Percentiles rank a stretch among this genome's conserved stretches.
Conservation (phyloP, 306 rosid genomes). For the Pueraria montana region DNA sequence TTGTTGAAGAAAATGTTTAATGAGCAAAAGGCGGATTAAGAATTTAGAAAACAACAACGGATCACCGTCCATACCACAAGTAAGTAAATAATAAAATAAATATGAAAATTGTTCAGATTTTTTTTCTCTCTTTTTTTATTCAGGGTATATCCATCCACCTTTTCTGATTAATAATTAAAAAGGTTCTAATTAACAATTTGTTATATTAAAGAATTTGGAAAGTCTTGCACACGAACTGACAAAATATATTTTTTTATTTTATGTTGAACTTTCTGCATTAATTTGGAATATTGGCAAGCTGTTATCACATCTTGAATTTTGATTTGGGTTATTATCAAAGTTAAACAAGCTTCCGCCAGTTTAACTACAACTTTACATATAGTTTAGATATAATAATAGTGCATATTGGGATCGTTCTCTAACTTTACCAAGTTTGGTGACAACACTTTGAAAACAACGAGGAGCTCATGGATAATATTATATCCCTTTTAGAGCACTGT, state of each 20-base stretch:
- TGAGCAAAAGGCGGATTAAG: neutral
- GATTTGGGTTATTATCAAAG: neutral
- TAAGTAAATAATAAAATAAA: too few species aligned
- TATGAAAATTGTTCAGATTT: too few species aligned
- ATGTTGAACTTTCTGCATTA: neutral
- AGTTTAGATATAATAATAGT: neutral
- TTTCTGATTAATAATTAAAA: too few species aligned
- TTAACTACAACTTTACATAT: neutral
- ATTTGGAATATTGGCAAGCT: conserved; percentile 11
- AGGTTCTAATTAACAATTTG: too few species aligned
- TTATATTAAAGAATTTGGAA: neutral
- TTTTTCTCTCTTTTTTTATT: too few species aligned
- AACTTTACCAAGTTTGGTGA: neutral
- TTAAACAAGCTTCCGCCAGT: neutral
- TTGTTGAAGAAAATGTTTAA: neutral
- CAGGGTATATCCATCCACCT: too few species aligned
- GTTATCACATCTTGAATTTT: neutral
- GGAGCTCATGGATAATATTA: neutral
- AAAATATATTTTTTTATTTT: neutral
- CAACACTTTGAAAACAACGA: conserved; percentile 20
- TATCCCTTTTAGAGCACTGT: neutral
- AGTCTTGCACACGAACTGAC: neutral
- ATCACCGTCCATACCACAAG: neutral
- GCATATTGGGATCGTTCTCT: conserved; percentile 2
- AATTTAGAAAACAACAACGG: neutral